Percentiles rank a stretch among this genome's conserved stretches.
Conservation (phyloP, 768 basidiomycete genomes). For the Termitomyces sp. region DNA sequence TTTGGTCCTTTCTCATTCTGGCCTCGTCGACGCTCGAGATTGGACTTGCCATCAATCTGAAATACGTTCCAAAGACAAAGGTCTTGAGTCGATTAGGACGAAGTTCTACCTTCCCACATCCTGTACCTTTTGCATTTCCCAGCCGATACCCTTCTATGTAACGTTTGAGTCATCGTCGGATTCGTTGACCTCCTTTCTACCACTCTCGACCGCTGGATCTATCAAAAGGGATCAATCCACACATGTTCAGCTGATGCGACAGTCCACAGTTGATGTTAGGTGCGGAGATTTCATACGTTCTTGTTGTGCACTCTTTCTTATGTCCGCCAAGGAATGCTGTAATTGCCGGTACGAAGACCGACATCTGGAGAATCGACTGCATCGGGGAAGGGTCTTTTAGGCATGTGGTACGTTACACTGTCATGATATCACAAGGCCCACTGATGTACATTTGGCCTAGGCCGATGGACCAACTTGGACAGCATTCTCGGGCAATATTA, state of each 20-base stretch:
- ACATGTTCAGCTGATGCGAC: slow-evolving; percentile 61
- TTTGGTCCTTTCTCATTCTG: slow-evolving; percentile 30
- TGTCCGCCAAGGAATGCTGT: slow-evolving; percentile 37
- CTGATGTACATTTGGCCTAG: slow-evolving; percentile 28
- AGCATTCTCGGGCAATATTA: slow-evolving; percentile 61
- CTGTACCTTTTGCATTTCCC: slow-evolving; percentile 53
- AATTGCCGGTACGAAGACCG: slow-evolving; percentile 53
- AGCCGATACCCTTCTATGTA: slow-evolving; percentile 68
- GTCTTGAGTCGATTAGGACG: slow-evolving; percentile 36
- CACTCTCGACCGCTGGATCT: slow-evolving; percentile 42
- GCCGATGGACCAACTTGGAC: slow-evolving; percentile 63
- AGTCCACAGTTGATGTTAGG: slow-evolving; percentile 67
- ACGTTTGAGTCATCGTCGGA: slow-evolving; percentile 52
- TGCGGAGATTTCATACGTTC: slow-evolving; percentile 13
- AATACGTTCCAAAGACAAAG: slow-evolving; percentile 35
- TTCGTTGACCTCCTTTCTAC: slow-evolving; percentile 59
- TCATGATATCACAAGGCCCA: not conserved
- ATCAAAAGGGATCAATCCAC: slow-evolving; percentile 35
- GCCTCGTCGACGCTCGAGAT: slow-evolving; percentile 41
- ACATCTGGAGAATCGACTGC: slow-evolving; percentile 66
- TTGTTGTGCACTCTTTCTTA: not conserved
- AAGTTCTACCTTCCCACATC: slow-evolving; percentile 56
- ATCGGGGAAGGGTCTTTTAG: slow-evolving; percentile 65
- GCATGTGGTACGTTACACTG: slow-evolving; percentile 42
- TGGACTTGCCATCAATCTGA: slow-evolving; percentile 49